A percentile compares a stretch with the other conserved stretches of the same genome.
These are phyloP conservation scores for Neonectria neomacrospora DNA, from an alignment of 2,329 filamentous ascomycete species.

Conservation along the genomic window DNA sequence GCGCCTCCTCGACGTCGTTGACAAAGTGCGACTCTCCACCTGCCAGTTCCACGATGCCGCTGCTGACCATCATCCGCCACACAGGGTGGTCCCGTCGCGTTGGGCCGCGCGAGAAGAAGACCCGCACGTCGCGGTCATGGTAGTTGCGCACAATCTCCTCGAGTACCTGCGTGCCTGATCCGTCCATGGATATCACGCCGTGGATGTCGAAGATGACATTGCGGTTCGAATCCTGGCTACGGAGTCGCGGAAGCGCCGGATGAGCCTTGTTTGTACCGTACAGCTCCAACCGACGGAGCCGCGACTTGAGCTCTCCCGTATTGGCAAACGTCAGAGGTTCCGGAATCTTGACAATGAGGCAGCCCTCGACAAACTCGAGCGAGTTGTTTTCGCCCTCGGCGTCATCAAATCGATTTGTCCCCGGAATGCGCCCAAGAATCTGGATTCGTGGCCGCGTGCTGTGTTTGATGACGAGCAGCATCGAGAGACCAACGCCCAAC, in stretches of 20 bases:
- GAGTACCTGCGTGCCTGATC: conserved; percentile 90
- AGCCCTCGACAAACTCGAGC: conserved; percentile 91
- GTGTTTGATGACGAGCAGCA: conserved; percentile 90
- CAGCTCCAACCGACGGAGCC: conserved; percentile 84
- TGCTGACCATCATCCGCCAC: conserved; percentile 77
- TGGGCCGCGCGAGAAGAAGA: conserved; percentile 76
- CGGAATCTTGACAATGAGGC: conserved; percentile 95
- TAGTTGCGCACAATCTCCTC: conserved; percentile 89
- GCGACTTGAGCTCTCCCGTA: conserved; percentile 88
- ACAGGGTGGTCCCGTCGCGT: conserved; percentile 63
- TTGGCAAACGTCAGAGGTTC: conserved; percentile 98
- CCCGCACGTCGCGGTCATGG: conserved; percentile 77
- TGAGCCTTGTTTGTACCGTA: conserved; percentile 90
- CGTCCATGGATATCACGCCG: conserved; percentile 94
- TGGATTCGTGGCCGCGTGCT: conserved; percentile 93
- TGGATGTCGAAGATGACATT: conserved; percentile 98
- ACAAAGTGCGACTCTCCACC: conserved; percentile 85
- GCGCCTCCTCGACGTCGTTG: conserved; percentile 82
- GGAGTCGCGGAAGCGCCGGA: conserved; percentile 84
- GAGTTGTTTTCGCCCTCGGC: conserved; percentile 78
- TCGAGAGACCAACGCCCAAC: conserved; percentile 89
- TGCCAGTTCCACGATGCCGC: conserved; percentile 85
- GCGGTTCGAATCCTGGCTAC: conserved; percentile 82
- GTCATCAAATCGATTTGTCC: conserved; percentile 86
- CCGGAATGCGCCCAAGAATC: conserved; percentile 89